Evolutionary conservation across 495 filamentous ascomycete species (phyloP).

Genomic region (Aspergillus olivimuriae): DNA sequence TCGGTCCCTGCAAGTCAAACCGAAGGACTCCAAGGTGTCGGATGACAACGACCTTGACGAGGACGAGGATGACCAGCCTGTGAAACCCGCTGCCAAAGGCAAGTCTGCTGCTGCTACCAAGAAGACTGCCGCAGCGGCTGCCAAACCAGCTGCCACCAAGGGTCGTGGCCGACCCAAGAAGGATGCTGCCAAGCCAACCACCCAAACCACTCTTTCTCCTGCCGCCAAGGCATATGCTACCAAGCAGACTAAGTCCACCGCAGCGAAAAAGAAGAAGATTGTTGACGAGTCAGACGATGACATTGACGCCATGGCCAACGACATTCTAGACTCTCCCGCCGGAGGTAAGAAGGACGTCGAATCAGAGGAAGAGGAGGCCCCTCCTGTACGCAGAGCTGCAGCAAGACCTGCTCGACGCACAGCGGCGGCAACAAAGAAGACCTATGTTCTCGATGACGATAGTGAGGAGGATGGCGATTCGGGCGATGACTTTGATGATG

Average conservation of each 20-base stretch:
- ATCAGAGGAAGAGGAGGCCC: conserved; percentile 28
- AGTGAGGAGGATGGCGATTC: conserved; percentile 36
- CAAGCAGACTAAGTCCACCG: conserved; percentile 55
- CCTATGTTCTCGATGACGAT: conserved; percentile 51
- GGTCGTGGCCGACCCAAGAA: conserved; percentile 48
- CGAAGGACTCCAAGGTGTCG: conserved; percentile 54
- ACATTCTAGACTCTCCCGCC: conserved; percentile 47
- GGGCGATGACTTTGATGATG: conserved; percentile 34
- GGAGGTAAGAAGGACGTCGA: conserved; percentile 27
- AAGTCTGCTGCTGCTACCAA: conserved; percentile 29
- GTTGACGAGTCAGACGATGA: conserved; percentile 41
- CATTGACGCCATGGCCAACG: conserved; percentile 50
- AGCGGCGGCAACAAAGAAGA: conserved; percentile 43
- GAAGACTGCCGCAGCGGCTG: conserved; percentile 14
- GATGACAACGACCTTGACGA: conserved; percentile 55
- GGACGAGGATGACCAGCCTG: conserved; percentile 22
- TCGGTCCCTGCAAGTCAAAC: conserved; percentile 48
- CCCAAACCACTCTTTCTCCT: conserved; percentile 34
- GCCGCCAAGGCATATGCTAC: conserved; percentile 78
- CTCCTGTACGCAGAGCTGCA: conserved; percentile 31
- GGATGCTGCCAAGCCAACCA: conserved; percentile 30
- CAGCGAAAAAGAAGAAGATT: conserved; percentile 26
- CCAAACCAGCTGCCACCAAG: conserved; percentile 23
- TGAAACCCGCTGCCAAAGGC: conserved; percentile 27
- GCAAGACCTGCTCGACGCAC: conserved; percentile 48